Conservation (phyloP, 805 yeast species). For the Teunomyces pallodes region DNA sequence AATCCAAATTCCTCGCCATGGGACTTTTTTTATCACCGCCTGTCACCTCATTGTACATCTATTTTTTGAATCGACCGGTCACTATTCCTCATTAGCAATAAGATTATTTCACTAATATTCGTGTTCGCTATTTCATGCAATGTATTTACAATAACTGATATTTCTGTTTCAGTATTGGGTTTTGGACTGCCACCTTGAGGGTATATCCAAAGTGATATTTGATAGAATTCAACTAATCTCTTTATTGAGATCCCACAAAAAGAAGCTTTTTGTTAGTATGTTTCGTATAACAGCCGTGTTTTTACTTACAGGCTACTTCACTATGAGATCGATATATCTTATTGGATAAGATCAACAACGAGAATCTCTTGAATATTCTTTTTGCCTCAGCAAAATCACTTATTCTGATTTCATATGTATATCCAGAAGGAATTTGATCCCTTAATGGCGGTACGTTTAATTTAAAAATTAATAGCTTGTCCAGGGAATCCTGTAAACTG, state of each 20-base stretch:
- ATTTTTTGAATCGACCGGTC: neutral
- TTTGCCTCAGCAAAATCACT: neutral
- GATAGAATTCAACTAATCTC: neutral
- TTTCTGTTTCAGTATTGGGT: neutral
- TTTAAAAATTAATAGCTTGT: slow-evolving; percentile 7
- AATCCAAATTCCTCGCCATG: too few species aligned
- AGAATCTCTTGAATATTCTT: slow-evolving; percentile 3
- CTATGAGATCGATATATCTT: slow-evolving; percentile 4
- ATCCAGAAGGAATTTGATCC: slow-evolving; percentile 6
- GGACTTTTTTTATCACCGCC: too few species aligned
- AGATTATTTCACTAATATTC: neutral
- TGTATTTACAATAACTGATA: slow-evolving; percentile 3
- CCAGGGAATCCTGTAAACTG: neutral
- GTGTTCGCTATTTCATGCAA: neutral
- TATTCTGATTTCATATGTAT: slow-evolving; percentile 10
- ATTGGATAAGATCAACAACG: slow-evolving; percentile 4
- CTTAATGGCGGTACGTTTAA: slow-evolving; percentile 8
- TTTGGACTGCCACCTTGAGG: neutral
- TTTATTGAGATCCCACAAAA: slow-evolving; percentile 10
- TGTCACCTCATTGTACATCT: neutral
- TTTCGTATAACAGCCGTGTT: neutral
- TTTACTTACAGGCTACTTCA: slow-evolving; percentile 2
- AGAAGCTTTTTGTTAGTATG: slow-evolving; percentile 7
- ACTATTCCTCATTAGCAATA: neutral
- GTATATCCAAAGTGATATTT: slow-evolving; percentile 5